Percentiles rank a stretch among this genome's conserved stretches.
phyloP scores from a whole-genome alignment of 2,329 filamentous ascomycete species.

The Claviceps paspali region DNA sequence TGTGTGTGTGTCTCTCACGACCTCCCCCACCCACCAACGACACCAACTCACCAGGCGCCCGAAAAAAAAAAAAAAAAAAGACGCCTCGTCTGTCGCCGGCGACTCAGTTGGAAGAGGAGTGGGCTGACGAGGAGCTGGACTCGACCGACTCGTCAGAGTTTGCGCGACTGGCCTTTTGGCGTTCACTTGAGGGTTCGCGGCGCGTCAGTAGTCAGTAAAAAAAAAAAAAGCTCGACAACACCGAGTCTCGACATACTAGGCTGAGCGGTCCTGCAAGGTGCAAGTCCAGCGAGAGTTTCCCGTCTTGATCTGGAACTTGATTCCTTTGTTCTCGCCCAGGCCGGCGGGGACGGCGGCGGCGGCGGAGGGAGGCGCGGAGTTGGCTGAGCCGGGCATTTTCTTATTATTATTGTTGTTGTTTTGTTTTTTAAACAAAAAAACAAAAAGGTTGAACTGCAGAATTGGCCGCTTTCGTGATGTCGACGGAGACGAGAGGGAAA shows the following conservation, averaged over 20 bases:
- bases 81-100: too few relatives aligned
- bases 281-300: slow-evolving; percentile 24
- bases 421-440: too few relatives aligned
- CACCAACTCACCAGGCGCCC: not conserved
- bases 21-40: not conserved
- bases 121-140: slow-evolving; percentile 14
- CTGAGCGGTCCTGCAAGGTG: slow-evolving; percentile 27
- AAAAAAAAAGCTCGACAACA: too few relatives aligned
- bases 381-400: slow-evolving; percentile 10
- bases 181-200: slow-evolving; percentile 21
- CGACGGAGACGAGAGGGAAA: too few relatives aligned
- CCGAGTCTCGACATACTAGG: slow-evolving; percentile 22
- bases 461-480: too few relatives aligned
- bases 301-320: slow-evolving; percentile 32
- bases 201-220: too few relatives aligned
- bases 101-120: too few relatives aligned
- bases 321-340: slow-evolving; percentile 23
- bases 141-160: slow-evolving; percentile 21
- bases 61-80: too few relatives aligned
- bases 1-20: too few relatives aligned
- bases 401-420: too few relatives aligned
- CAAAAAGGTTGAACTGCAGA: too few relatives aligned
- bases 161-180: slow-evolving; percentile 21
- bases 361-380: slow-evolving; percentile 7
- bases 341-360: slow-evolving; percentile 9